Percentiles rank a stretch among this genome's conserved stretches.
Evolutionary conservation across 2,329 filamentous ascomycete species (phyloP).

Genomic region (Tolypocladium cylindrosporum): DNA sequence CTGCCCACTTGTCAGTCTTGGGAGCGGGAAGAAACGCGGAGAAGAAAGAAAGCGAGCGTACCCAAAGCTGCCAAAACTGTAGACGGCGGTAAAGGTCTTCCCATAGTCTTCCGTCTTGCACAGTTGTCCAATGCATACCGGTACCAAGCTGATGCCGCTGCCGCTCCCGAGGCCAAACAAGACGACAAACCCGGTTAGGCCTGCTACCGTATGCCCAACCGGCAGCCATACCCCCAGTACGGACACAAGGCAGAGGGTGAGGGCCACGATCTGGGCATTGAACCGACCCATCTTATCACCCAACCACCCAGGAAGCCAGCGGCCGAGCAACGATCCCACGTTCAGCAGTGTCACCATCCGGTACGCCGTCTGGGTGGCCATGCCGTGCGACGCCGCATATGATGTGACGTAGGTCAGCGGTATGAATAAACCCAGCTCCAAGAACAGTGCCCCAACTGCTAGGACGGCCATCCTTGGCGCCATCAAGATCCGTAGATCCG

Average conservation of each 20-base stretch:
- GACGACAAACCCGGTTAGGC: constrained; percentile 58
- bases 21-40: too few species aligned
- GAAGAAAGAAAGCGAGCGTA: constrained; percentile 13
- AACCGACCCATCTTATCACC: constrained; percentile 71
- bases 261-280: constrained; percentile 66
- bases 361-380: constrained; percentile 32
- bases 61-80: constrained; percentile 68
- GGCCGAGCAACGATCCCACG: constrained; percentile 65
- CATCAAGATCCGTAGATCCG: background rate
- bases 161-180: constrained; percentile 74
- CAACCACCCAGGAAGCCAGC: constrained; percentile 64
- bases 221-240: constrained; percentile 65
- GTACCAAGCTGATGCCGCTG: constrained; percentile 65
- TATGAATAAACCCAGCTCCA: constrained; percentile 62
- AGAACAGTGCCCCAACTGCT: constrained; percentile 50
- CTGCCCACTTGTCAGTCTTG: background rate
- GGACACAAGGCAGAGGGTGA: constrained; percentile 42
- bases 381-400: constrained; percentile 44
- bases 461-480: constrained; percentile 30
- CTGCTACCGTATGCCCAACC: constrained; percentile 35
- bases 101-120: constrained; percentile 70
- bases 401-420: constrained; percentile 69
- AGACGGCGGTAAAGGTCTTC: constrained; percentile 65
- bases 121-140: constrained; percentile 72
- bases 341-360: constrained; percentile 75